Base-by-base conservation (phyloP, 148 eudicot species). In the Hydrangea macrophylla region DNA sequence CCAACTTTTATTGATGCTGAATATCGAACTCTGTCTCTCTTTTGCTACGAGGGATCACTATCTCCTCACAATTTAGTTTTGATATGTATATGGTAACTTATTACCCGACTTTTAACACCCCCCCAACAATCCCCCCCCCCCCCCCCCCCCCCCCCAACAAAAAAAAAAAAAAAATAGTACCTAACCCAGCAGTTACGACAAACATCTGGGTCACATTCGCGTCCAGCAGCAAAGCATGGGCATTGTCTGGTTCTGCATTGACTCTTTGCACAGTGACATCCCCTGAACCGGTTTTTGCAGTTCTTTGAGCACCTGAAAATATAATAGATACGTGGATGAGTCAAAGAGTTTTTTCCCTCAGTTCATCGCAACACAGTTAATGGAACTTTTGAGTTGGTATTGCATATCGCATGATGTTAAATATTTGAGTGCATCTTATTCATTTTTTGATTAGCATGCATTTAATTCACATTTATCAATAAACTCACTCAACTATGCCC, bases 131-230 rank as follows among this genome's bases (percentile, higher is more conserved):
- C n/a, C n/a, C n/a, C n/a, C n/a, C n/a, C n/a, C n/a, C n/a, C n/a
- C n/a, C n/a, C n/a, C n/a, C n/a, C n/a, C n/a, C n/a, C n/a, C n/a
- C n/a, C n/a, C n/a, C n/a, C n/a, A n/a, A n/a, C n/a, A n/a, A n/a
- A n/a, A n/a, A n/a, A n/a, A n/a, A n/a, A n/a, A n/a, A n/a, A n/a
- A n/a, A n/a, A n/a, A n/a, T n/a, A 75, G 67, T 85, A 90, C 99
- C 99, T 88, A 73, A 89, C 92, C 99, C 99, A 94, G 78, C 99
- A 94, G 73, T 90, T 90, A 37, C 93, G 78, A 77, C 99, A 94
- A 71, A 94, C 97, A 85, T 94, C 99, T 23, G 99, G 99, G 67
- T 94, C 99, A 71, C 99, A 94, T 85, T 94, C 99, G 65, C 99
- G 97, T 59, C 86, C 83, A 70, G 97, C 95, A 30, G 97, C 96